Evolutionary conservation across 352 stramenopile species (phyloP), one percentile per base, ranked within the genome.

Genomic region (Globisporangium ultimum): DNA sequence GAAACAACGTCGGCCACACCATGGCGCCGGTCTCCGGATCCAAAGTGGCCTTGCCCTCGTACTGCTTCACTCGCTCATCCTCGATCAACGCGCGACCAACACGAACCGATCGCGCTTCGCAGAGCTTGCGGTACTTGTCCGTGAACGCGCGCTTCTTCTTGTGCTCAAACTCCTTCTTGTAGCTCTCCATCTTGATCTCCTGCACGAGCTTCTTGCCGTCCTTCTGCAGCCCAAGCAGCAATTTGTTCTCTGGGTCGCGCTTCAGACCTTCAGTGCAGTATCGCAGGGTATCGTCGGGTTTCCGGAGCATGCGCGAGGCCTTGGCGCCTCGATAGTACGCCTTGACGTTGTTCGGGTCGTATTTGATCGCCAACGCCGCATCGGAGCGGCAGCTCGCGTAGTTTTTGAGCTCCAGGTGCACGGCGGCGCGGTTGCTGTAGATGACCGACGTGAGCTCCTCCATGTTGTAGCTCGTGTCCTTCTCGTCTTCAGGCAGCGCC

Each of bases 271-370:
- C 76, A n/a, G 66, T 63, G 60, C 83, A 92, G 65, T 94, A 96
- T 6, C 83, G 84, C 51, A 96, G 64, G 38, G 84, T 93, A 41
- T 96, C 87, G 12, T 77, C 71, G 0, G 84, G 76, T 43, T 88
- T 90, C 41, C 84, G 84, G 18, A 96, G 72, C 78, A 93, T 75
- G 15, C 78, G 62, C 28, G 84, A 93, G 17, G 87, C 84, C 67
- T 93, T 96, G 46, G 84, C 84, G 18, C 83, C 84, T n/a, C 87
- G 79, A 60, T 84, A 96, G 70, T 89, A 89, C 9, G 87, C 80
- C 66, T 96, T 96, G 52, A 96, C 68, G 45, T 87, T 91, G n/a
- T 40, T 74, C 0, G 74, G 64, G 60, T 94, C 82, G 55, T 87
- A 74, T 28, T 74, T 74, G 20, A 96, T 72, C 34, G 87, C 81